A percentile compares a stretch with the other conserved stretches of the same genome.
Conservation (phyloP, 1,139 yeast species). For the Spathaspora sp. region DNA sequence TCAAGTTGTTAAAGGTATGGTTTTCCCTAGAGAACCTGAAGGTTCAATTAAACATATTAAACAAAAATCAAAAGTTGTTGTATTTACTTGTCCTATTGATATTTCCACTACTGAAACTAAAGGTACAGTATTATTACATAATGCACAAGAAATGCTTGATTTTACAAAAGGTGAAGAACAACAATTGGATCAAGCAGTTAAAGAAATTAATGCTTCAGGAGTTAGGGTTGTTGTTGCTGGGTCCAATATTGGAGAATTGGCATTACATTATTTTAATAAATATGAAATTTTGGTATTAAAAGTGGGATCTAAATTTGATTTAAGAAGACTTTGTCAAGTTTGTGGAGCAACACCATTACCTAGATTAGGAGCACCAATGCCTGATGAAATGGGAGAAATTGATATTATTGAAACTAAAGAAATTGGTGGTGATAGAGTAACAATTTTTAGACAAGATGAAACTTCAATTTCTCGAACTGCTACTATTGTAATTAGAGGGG, state of each 20-base stretch:
- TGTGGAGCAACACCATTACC: constrained; percentile 98
- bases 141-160: constrained; percentile 95
- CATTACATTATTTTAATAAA: constrained; percentile 89
- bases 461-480: constrained; percentile 72
- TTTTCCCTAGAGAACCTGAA: constrained; percentile 95
- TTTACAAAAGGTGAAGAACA: constrained; percentile 96
- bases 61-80: constrained; percentile 77
- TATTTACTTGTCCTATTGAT: constrained; percentile 91
- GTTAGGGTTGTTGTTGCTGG: constrained; percentile 91
- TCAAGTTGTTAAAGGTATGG: constrained; percentile 93
- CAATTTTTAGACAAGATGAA: constrained; percentile 82
- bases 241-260: constrained; percentile 87
- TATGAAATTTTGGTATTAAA: constrained; percentile 80
- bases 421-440: constrained; percentile 97
- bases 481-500: constrained; percentile 92
- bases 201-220: constrained; percentile 82
- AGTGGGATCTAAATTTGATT: constrained; percentile 90
- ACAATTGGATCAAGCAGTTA: constrained; percentile 83
- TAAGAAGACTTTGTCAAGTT: constrained; percentile 91
- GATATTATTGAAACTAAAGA: constrained; percentile 90
- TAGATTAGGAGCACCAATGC: constrained; percentile 92
- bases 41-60: constrained; percentile 72
- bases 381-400: constrained; percentile 88
- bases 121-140: constrained; percentile 93
- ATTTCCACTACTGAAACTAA: constrained; percentile 94